phyloP scores from a whole-genome alignment of 148 eudicot species.

The Pharnaceum exiguum region DNA sequence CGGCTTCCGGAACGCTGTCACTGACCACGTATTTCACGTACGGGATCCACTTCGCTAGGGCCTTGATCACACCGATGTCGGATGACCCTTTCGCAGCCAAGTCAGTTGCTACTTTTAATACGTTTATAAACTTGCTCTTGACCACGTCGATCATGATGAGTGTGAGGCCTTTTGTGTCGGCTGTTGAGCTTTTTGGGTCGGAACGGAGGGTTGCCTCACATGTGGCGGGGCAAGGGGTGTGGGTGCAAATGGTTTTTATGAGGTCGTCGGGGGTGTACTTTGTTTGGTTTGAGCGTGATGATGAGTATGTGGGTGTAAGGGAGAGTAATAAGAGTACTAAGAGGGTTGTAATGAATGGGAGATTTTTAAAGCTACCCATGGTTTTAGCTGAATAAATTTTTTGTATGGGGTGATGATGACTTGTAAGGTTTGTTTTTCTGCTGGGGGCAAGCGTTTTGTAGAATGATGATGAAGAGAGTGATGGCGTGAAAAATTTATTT shows the following conservation, averaged over 20 bases:
- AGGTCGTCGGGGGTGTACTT: conserved; percentile 18
- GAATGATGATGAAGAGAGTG: too few species aligned
- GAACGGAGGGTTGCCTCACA: conserved; percentile 33
- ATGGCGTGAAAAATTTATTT: too few species aligned
- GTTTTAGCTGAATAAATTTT: too few species aligned
- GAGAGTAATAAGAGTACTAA: neutral
- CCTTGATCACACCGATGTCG: conserved; percentile 13
- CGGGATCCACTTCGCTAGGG: conserved; percentile 18
- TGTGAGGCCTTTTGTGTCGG: conserved; percentile 20
- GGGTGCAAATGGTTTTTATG: conserved; percentile 18
- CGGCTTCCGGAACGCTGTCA: conserved; percentile 18
- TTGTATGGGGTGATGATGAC: too few species aligned
- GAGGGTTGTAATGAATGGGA: conserved; percentile 5
- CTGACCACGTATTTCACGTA: conserved; percentile 17
- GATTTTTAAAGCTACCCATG: too few species aligned
- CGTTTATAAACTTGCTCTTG: conserved; percentile 22
- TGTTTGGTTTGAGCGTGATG: too few species aligned
- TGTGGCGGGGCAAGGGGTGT: conserved; percentile 28
- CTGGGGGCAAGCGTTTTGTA: too few species aligned
- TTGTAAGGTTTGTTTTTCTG: too few species aligned
- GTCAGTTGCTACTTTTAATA: conserved; percentile 14
- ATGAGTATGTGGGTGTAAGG: neutral
- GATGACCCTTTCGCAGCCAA: conserved; percentile 17
- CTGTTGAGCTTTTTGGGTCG: conserved; percentile 34
- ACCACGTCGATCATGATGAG: conserved; percentile 36